Evolutionary conservation across 2,329 filamentous ascomycete genomes (phyloP).

Genomic region (Talaromyces funiculosus): DNA sequence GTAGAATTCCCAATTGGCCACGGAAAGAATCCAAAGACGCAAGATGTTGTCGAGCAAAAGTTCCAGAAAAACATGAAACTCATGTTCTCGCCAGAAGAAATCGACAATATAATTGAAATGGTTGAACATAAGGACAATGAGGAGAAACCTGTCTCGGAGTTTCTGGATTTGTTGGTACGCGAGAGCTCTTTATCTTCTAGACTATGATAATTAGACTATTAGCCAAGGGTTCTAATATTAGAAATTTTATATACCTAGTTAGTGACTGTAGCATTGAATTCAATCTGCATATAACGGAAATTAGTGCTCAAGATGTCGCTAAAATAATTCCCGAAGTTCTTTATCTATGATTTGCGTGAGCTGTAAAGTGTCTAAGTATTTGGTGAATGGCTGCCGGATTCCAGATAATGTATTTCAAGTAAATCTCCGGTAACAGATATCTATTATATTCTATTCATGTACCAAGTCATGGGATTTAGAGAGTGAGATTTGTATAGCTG

Average conservation of each 20-base stretch:
- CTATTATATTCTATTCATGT: not conserved
- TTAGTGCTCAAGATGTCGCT: not conserved
- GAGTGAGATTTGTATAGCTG: not conserved
- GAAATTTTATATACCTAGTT: not conserved
- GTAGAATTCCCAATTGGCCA: slow-evolving; percentile 33
- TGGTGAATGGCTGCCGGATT: too few species aligned
- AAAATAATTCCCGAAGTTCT: not conserved
- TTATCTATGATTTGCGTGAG: too few species aligned
- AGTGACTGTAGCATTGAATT: not conserved
- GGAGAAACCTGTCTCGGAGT: not conserved
- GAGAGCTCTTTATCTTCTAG: not conserved
- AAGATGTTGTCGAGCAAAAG: slow-evolving; percentile 18
- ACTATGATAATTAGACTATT: not conserved
- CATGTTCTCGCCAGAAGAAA: slow-evolving; percentile 7
- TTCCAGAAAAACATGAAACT: slow-evolving; percentile 18
- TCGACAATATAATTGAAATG: slow-evolving; percentile 2
- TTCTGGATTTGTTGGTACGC: slow-evolving; percentile 2
- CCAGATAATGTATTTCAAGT: not conserved
- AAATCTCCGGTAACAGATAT: not conserved
- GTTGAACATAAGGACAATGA: slow-evolving; percentile 1
- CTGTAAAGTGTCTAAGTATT: too few species aligned
- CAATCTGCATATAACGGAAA: not conserved
- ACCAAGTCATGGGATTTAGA: not conserved
- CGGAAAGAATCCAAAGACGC: slow-evolving; percentile 16
- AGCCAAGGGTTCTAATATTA: not conserved